These are phyloP conservation scores for Neurospora discreta DNA, from an alignment of 495 filamentous ascomycete genomes.

Conservation along the genomic window DNA sequence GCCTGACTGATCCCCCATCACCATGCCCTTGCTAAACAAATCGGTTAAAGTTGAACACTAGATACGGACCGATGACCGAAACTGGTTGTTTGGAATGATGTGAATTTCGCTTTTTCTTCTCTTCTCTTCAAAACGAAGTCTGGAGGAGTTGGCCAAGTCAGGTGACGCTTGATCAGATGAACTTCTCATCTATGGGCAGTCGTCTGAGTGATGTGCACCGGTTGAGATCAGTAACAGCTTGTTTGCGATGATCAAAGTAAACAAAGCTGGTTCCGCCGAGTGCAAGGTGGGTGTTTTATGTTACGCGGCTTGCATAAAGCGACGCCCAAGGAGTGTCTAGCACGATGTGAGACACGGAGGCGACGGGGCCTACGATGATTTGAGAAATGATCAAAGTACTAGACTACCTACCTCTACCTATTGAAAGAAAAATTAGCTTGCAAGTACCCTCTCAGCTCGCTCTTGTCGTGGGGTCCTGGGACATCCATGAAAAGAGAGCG, in stretches of 20 bases:
- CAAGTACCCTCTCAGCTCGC: not conserved
- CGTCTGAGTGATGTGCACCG: not conserved
- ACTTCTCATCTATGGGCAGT: not conserved
- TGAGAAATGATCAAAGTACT: not conserved
- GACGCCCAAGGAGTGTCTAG: not conserved
- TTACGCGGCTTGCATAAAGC: not conserved
- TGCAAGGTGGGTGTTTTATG: not conserved
- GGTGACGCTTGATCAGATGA: not conserved
- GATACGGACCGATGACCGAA: not conserved
- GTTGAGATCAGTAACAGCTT: not conserved
- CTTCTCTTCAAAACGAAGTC: not conserved
- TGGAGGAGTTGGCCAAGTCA: not conserved
- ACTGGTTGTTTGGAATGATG: not conserved
- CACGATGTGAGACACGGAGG: not conserved
- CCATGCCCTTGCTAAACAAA: not conserved
- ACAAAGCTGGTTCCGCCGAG: not conserved
- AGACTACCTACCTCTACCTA: no score
- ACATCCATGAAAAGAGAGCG: not conserved
- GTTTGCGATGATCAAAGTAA: not conserved
- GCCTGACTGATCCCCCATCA: constrained; percentile 5
- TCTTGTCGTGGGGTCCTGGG: not conserved
- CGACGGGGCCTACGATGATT: not conserved
- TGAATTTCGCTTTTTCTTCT: not conserved
- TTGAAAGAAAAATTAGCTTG: not conserved
- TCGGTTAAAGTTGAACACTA: no score